Conservation (phyloP, 306 rosid species). For the Lathyrus aphaca region DNA sequence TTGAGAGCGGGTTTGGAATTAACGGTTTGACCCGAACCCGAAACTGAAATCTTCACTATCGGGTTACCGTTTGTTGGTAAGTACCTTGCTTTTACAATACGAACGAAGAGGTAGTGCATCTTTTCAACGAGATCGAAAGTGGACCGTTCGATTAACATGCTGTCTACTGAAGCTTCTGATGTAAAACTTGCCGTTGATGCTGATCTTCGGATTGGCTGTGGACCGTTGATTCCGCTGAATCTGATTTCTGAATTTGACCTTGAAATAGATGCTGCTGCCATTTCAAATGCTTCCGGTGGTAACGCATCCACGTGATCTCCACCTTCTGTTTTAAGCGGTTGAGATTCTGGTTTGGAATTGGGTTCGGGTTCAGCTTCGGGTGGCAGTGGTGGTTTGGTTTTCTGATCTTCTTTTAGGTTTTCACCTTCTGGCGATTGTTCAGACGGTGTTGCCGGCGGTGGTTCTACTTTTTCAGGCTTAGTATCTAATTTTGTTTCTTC, state of each 20-base stretch:
- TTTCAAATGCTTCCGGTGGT: not conserved
- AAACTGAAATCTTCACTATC: conserved; percentile 54
- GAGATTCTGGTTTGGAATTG: not conserved
- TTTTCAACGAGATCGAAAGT: conserved; percentile 88
- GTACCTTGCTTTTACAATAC: conserved; percentile 70
- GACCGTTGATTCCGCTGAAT: conserved; percentile 47
- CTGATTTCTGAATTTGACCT: conserved; percentile 49
- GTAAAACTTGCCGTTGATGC: conserved; percentile 38
- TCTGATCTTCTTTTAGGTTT: conserved; percentile 26
- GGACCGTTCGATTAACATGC: conserved; percentile 54
- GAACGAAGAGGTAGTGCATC: conserved; percentile 86
- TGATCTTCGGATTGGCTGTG: conserved; percentile 52
- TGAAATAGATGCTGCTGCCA: conserved; percentile 27
- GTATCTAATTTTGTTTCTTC: conserved; percentile 8
- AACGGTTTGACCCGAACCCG: conserved; percentile 54
- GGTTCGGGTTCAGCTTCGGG: conserved; percentile 17
- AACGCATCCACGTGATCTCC: conserved; percentile 30
- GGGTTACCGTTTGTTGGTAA: conserved; percentile 63
- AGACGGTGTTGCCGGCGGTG: not conserved
- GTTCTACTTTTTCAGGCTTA: conserved; percentile 9
- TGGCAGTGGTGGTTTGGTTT: not conserved
- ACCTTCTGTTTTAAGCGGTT: not conserved
- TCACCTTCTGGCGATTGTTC: conserved; percentile 29
- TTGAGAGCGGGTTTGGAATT: conserved; percentile 63
- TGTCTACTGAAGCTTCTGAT: conserved; percentile 50